These are phyloP conservation scores for Candida cerambycidarum DNA, from an alignment of 805 yeast genomes.

Conservation along the genomic window DNA sequence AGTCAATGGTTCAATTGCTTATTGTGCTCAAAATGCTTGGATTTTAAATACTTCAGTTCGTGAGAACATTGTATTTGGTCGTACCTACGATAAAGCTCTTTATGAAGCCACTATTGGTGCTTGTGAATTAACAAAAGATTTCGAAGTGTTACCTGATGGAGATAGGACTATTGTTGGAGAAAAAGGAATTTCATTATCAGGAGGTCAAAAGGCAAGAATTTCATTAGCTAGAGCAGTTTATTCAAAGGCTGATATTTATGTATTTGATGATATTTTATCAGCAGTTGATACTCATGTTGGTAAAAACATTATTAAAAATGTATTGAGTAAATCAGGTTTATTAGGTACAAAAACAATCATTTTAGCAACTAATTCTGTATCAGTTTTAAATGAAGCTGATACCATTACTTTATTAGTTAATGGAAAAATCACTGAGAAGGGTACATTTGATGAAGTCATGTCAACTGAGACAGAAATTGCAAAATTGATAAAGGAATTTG, in stretches of 20 bases:
- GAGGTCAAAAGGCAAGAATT: slow-evolving; percentile 45
- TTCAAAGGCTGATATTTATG: slow-evolving; percentile 38
- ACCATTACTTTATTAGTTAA: slow-evolving; percentile 30
- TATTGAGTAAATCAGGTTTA: slow-evolving; percentile 31
- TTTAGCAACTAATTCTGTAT: slow-evolving; percentile 41
- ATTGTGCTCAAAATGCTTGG: slow-evolving; percentile 44
- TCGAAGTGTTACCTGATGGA: slow-evolving; percentile 38
- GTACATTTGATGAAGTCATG: slow-evolving; percentile 52
- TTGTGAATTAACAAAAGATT: slow-evolving; percentile 37
- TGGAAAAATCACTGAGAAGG: slow-evolving; percentile 34
- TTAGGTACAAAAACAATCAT: slow-evolving; percentile 34
- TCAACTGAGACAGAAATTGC: slow-evolving; percentile 34
- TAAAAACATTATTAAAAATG: slow-evolving; percentile 30
- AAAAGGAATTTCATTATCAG: slow-evolving; percentile 42
- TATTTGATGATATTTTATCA: slow-evolving; percentile 43
- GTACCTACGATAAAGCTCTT: slow-evolving; percentile 28
- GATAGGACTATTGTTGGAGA: slow-evolving; percentile 46
- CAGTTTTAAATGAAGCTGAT: slow-evolving; percentile 35
- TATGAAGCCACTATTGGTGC: slow-evolving; percentile 35
- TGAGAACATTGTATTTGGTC: slow-evolving; percentile 41
- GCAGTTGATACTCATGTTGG: slow-evolving; percentile 47
- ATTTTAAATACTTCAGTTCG: slow-evolving; percentile 39
- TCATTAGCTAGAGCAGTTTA: slow-evolving; percentile 44
- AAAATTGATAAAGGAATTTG: slow-evolving; percentile 31
- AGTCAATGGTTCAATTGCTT: slow-evolving; percentile 36